Evolutionary conservation across 371 early-diverging fungal genomes (phyloP).

Genomic region (Actinomortierella wolfii): DNA sequence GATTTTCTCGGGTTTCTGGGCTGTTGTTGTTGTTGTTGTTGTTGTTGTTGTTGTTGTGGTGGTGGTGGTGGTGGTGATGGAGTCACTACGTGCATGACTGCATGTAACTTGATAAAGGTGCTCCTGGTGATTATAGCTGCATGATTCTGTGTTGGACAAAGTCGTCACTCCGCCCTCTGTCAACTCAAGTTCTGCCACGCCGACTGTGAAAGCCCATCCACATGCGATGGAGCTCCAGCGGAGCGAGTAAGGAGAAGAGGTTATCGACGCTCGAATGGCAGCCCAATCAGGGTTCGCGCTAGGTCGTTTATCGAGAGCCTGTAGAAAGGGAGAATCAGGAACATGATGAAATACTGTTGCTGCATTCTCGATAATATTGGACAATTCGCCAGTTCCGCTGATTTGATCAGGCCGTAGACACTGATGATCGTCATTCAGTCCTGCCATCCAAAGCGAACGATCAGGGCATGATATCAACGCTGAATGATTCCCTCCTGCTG

Average conservation of each 20-base stretch:
- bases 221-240: conserved; percentile 58
- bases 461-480: conserved; percentile 48
- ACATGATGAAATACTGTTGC: too few species aligned
- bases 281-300: conserved; percentile 6
- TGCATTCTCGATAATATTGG: too few species aligned
- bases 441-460: conserved; percentile 46
- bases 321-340: too few species aligned
- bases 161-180: not conserved
- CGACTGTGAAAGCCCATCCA: conserved; percentile 65
- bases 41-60: not conserved
- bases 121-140: too few species aligned
- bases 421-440: conserved; percentile 48
- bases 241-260: not conserved
- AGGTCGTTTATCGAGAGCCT: too few species aligned
- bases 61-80: conserved; percentile 1
- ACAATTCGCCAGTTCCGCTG: too few species aligned
- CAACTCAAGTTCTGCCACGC: conserved; percentile 34
- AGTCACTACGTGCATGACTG: too few species aligned
- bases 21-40: conserved; percentile 5
- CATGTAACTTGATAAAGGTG: too few species aligned
- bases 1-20: not conserved
- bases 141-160: too few species aligned
- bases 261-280: conserved; percentile 10
- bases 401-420: conserved; percentile 5
- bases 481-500: conserved; percentile 72